Percentiles rank a stretch among this genome's conserved stretches.
phyloP scores from a whole-genome alignment of 176 grass and related monocot genomes.

The Cocos nucifera region DNA sequence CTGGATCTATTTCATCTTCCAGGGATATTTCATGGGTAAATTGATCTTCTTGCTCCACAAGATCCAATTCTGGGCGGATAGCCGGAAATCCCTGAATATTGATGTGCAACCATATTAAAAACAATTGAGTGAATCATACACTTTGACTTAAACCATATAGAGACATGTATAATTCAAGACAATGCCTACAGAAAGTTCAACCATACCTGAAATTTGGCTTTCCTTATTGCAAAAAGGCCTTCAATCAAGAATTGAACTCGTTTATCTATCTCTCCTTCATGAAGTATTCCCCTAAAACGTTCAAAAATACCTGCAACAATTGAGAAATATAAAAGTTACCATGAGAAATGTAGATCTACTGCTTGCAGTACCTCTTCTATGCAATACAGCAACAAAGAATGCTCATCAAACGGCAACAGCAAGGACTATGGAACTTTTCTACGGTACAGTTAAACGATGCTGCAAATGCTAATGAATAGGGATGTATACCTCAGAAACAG shows the following conservation, averaged over 20 bases:
- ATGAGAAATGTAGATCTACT: no score
- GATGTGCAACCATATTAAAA: constrained; percentile 8
- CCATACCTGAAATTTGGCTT: constrained; percentile 91
- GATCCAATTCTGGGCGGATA: constrained; percentile 80
- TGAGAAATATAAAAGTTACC: no score
- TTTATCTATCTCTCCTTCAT: constrained; percentile 98
- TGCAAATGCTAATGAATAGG: no score
- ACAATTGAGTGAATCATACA: constrained; percentile 10
- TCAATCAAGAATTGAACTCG: constrained; percentile 91
- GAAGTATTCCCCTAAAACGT: constrained; percentile 89
- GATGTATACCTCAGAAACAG: no score
- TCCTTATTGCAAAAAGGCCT: constrained; percentile 96
- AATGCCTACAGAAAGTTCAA: constrained; percentile 13
- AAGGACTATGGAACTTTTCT: no score
- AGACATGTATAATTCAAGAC: neutral
- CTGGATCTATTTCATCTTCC: constrained; percentile 76
- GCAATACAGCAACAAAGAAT: no score
- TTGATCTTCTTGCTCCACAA: constrained; percentile 96
- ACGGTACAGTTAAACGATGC: no score
- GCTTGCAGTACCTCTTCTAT: no score
- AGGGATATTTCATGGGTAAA: constrained; percentile 88
- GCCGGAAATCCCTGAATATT: constrained; percentile 77
- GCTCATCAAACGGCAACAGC: no score
- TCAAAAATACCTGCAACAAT: constrained; percentile 81
- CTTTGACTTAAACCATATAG: neutral